Evolutionary conservation across 176 grass and related monocot genomes (phyloP).

Genomic region (Thinopyrum elongatum): DNA sequence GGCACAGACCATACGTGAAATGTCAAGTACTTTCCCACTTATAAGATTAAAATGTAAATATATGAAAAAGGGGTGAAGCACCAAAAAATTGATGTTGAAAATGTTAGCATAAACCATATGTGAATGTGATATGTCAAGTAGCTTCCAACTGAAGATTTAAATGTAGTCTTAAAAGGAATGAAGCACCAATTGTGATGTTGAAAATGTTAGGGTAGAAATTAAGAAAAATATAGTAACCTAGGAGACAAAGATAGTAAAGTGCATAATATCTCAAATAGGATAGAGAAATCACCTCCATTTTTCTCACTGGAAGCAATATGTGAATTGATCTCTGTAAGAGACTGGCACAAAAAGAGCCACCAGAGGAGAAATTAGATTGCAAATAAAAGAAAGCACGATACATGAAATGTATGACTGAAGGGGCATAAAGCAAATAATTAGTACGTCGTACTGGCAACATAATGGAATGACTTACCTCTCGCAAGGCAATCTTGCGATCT

Average conservation of each 20-base stretch:
- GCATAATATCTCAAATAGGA: slow-evolving; percentile 24
- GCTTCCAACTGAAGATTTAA: slow-evolving; percentile 11
- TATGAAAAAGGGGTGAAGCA: neutral
- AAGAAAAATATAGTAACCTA: slow-evolving; percentile 22
- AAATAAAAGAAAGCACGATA: neutral
- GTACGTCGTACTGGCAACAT: neutral
- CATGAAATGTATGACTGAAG: neutral
- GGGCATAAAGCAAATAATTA: neutral
- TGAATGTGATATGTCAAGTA: neutral
- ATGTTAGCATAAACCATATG: neutral
- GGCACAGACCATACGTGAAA: neutral
- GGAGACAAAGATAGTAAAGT: neutral
- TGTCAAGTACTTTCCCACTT: neutral
- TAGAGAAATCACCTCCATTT: slow-evolving; percentile 80
- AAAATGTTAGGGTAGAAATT: neutral
- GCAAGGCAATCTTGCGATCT: slow-evolving; percentile 93
- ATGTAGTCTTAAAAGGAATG: neutral
- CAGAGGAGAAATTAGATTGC: slow-evolving; percentile 21
- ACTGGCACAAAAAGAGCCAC: slow-evolving; percentile 47
- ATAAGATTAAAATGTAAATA: neutral
- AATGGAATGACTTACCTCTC: slow-evolving; percentile 56
- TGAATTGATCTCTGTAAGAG: slow-evolving; percentile 80
- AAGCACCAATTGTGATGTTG: neutral
- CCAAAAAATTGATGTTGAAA: neutral
- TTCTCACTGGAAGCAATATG: slow-evolving; percentile 78